Percentiles rank a stretch among this genome's conserved stretches.
These are phyloP conservation scores for Skeletonema marinoi DNA, from an alignment of 108 stramenopile species.

Conservation along the genomic window DNA sequence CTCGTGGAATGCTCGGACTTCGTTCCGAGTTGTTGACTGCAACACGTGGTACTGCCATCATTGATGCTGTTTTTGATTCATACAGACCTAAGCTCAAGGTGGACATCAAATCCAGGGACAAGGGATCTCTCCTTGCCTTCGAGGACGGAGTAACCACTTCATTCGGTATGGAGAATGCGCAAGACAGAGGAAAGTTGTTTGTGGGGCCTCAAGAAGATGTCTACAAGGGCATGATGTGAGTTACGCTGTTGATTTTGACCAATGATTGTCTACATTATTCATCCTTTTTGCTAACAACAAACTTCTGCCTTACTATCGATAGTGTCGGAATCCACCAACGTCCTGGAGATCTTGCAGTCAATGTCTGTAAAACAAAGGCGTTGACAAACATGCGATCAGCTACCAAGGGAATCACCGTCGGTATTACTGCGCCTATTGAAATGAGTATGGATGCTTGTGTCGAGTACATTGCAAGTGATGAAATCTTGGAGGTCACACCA, in stretches of 20 bases:
- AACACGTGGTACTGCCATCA: constrained; percentile 95
- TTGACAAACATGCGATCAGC: constrained; percentile 98
- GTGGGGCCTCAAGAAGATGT: constrained; percentile 78
- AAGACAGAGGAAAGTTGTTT: constrained; percentile 95
- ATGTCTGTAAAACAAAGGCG: constrained; percentile 95
- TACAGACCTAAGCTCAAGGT: constrained; percentile 87
- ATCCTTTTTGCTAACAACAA: not conserved
- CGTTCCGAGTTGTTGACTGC: constrained; percentile 90
- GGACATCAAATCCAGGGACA: constrained; percentile 90
- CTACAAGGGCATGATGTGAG: constrained; percentile 95
- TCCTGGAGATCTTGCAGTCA: constrained; percentile 96
- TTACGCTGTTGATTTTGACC: not conserved
- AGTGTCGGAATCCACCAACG: constrained; percentile 97
- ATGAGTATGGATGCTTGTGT: constrained; percentile 96
- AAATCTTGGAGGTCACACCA: constrained; percentile 97
- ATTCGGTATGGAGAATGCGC: constrained; percentile 92
- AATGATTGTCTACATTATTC: not conserved
- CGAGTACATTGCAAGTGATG: constrained; percentile 94
- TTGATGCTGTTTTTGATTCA: constrained; percentile 95
- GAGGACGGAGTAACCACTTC: constrained; percentile 90
- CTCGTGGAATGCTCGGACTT: constrained; percentile 97
- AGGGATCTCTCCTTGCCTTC: constrained; percentile 96
- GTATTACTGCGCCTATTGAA: constrained; percentile 89
- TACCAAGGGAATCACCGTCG: constrained; percentile 92
- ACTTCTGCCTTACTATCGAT: not conserved